phyloP scores from a whole-genome alignment of 2,329 filamentous ascomycete genomes.

The Hypomyces perniciosus region DNA sequence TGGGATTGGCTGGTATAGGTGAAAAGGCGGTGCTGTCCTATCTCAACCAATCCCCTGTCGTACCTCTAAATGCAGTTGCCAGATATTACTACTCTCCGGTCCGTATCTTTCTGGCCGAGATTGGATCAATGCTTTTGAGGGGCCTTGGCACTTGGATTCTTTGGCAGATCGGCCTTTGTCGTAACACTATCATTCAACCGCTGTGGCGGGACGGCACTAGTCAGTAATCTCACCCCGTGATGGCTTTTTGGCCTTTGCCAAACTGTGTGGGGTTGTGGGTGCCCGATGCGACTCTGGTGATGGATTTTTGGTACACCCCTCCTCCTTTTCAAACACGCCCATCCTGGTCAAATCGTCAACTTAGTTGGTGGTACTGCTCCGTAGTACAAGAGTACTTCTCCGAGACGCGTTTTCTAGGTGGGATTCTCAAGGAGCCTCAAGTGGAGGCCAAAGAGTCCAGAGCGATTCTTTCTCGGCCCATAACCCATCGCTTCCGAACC shows the following conservation, averaged over 20 bases:
- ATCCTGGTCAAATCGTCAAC: background rate
- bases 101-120: too few species aligned
- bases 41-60: background rate
- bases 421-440: background rate
- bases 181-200: background rate
- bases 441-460: background rate
- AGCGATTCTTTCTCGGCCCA: background rate
- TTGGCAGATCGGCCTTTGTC: background rate
- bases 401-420: background rate
- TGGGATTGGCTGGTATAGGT: background rate
- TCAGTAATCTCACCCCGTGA: background rate
- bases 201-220: slow-evolving; percentile 6
- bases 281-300: background rate
- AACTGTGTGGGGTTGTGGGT: slow-evolving; percentile 3
- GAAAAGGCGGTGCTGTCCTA: background rate
- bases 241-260: background rate
- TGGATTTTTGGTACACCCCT: background rate
- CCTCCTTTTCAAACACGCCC: background rate
- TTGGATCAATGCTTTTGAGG: too few species aligned
- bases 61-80: too few species aligned
- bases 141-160: too few species aligned
- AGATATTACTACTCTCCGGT: too few species aligned
- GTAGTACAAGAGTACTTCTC: too few species aligned
- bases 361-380: too few species aligned
- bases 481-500: too few species aligned